Base-by-base conservation (phyloP, 768 basidiomycete genomes). In the Rhodotorula toruloides region DNA sequence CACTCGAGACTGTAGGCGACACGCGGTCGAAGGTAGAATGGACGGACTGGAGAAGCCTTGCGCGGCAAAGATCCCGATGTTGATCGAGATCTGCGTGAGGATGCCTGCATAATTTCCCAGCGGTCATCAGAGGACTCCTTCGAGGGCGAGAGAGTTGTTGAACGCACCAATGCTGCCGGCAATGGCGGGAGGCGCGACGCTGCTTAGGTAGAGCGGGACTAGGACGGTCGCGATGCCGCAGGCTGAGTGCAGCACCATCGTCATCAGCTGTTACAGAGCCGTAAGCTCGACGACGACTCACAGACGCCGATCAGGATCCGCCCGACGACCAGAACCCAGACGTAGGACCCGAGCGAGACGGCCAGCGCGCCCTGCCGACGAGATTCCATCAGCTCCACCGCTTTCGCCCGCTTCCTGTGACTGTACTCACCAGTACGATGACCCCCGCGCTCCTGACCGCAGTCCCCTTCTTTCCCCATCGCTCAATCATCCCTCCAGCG, bases 41-140 rank as follows among this genome's bases (percentile, higher is more conserved):
- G 89, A 81, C 58, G 79, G 76, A 43, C 91, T 80, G 6, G 90
- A 91, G 66, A 90, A 80, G 9, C 81, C 77, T 74, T 98, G 93
- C 1, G 91, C 88, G n/a, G 85, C 76, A 82, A 94, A 86, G 69
- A 96, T 87, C 36, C 90, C 90, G 58, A 90, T 77, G 40, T 94
- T 90, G 73, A 94, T 87, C 44, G 83, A 85, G 34, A 92, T 79
- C 72, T 91, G 90, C 1, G 87, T 89, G 36, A 91, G 80, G 34
- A 91, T 87, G 29, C 88, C 88, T 89, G 65, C 55, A 14, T n/a
- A n/a, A n/a, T n/a, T n/a, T n/a, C 27, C 7, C 4, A 52, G 22
- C 49, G 22, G 21, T 11, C 16, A 29, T 42, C 11, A n/a, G 39
- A 22, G 2, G 36, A 1, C 16, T 4, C n/a, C 2, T 4, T 29